Conservation (phyloP, 768 basidiomycete genomes). For the Amanita fuliginea region DNA sequence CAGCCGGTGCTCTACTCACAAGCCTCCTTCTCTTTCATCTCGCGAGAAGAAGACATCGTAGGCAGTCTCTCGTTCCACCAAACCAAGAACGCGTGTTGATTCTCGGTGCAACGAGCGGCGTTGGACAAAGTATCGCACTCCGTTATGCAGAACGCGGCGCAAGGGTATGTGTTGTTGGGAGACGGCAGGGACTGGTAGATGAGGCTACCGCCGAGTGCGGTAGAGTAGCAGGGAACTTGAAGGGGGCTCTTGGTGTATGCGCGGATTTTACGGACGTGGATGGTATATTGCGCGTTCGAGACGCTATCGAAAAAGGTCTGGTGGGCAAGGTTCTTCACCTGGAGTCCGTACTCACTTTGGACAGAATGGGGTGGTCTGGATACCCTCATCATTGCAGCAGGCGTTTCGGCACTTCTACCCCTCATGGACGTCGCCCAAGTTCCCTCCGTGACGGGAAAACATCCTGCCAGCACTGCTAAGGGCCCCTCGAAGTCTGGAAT, state of each 20-base stretch:
- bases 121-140: constrained; percentile 62
- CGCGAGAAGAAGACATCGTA: constrained; percentile 13
- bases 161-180: constrained; percentile 61
- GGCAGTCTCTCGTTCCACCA: constrained; percentile 26
- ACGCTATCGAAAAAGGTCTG: constrained; percentile 40
- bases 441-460: constrained; percentile 12
- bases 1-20: background rate
- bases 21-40: constrained; percentile 3
- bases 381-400: constrained; percentile 73
- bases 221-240: constrained; percentile 9
- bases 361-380: constrained; percentile 77
- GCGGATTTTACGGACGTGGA: constrained; percentile 58
- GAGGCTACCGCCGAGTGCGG: constrained; percentile 54
- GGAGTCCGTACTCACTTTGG: background rate
- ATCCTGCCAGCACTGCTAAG: constrained; percentile 18
- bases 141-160: constrained; percentile 71
- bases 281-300: constrained; percentile 55
- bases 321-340: constrained; percentile 12
- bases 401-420: constrained; percentile 73
- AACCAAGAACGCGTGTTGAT: constrained; percentile 63
- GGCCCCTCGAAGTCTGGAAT: constrained; percentile 46
- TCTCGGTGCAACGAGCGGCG: constrained; percentile 76
- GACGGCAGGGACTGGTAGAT: constrained; percentile 42
- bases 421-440: constrained; percentile 62
- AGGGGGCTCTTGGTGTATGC: constrained; percentile 33